These are phyloP conservation scores for Backusella sp. DNA, from an alignment of 192 early-diverging fungal genomes.

Conservation along the genomic window DNA sequence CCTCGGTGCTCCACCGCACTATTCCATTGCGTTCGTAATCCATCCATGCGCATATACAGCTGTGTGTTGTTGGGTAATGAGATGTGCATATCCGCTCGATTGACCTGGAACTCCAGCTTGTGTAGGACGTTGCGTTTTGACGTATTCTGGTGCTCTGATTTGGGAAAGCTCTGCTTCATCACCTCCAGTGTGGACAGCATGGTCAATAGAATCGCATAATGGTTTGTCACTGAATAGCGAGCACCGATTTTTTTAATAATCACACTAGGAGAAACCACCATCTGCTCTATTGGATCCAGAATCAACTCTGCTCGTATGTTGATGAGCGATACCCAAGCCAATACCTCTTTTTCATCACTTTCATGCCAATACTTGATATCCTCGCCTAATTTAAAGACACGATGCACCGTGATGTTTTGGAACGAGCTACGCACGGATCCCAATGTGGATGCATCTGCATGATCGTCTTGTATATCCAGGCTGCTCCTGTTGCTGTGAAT, in stretches of 20 bases:
- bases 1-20: neutral
- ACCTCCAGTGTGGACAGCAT: neutral
- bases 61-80: constrained; percentile 14
- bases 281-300: neutral
- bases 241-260: constrained; percentile 21
- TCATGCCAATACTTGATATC: neutral
- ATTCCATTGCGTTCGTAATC: constrained; percentile 8
- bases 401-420: neutral
- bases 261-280: neutral
- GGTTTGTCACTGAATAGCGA: constrained; percentile 18
- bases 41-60: constrained; percentile 31
- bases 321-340: constrained; percentile 1
- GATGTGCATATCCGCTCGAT: constrained; percentile 19
- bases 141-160: neutral
- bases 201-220: constrained; percentile 15
- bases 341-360: neutral
- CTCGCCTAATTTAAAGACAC: neutral
- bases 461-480: neutral
- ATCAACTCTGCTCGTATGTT: neutral
- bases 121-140: neutral
- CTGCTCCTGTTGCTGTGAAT: constrained; percentile 2
- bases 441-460: neutral
- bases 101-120: constrained; percentile 19
- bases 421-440: neutral
- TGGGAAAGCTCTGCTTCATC: neutral